These are phyloP conservation scores for Acanthamoeba divionensis DNA, from an alignment of 208 protist genomes.

Conservation along the genomic window DNA sequence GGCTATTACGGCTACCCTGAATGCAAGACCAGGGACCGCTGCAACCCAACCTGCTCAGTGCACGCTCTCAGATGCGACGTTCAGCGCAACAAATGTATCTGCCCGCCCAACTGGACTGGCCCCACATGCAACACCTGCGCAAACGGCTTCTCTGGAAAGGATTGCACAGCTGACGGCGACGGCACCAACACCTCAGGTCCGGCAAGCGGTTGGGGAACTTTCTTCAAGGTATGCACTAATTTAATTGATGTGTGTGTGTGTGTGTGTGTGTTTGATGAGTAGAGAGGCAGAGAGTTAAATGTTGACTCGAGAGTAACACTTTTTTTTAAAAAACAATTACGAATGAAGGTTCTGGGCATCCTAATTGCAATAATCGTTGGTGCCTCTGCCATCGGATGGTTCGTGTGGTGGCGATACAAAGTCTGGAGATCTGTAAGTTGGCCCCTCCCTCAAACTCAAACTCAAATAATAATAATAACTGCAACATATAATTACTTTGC, in stretches of 20 bases:
- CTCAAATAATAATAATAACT: too few relatives aligned
- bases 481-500: neutral
- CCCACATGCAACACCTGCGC: conserved; percentile 35
- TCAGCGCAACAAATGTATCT: conserved; percentile 34
- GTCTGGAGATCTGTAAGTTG: neutral
- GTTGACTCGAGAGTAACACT: too few relatives aligned
- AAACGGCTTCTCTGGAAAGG: neutral
- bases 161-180: neutral
- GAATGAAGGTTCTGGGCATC: neutral
- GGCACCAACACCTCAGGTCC: neutral
- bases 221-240: too few relatives aligned
- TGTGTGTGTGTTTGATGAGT: too few relatives aligned
- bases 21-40: neutral
- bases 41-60: neutral
- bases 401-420: conserved; percentile 39
- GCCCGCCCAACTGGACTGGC: conserved; percentile 31
- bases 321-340: too few relatives aligned
- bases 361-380: neutral
- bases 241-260: too few relatives aligned
- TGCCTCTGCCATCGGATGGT: conserved; percentile 8
- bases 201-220: neutral
- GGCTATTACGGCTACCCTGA: neutral
- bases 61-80: conserved; percentile 10
- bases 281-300: too few relatives aligned
- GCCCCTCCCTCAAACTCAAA: too few relatives aligned